Evolutionary conservation across 257 asterid genomes (phyloP).

Genomic region (Paulownia fortunei): DNA sequence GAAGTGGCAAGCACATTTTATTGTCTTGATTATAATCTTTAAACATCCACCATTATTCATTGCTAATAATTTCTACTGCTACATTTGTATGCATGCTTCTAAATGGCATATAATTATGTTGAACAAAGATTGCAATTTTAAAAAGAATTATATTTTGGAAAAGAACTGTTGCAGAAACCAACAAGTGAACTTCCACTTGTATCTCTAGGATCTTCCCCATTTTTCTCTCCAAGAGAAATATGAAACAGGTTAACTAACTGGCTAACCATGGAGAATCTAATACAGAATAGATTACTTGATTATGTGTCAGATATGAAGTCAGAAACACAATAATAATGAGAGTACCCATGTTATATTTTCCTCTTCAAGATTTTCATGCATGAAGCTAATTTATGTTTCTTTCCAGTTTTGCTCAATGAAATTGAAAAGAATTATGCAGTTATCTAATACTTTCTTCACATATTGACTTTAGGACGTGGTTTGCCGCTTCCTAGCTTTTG

Average conservation of each 20-base stretch:
- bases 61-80: neutral
- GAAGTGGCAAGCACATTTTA: neutral
- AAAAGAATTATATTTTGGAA: neutral
- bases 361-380: neutral
- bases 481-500: slow-evolving; percentile 31
- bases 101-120: neutral
- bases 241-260: neutral
- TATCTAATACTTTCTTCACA: slow-evolving; percentile 12
- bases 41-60: neutral
- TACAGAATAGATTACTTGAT: neutral
- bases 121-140: neutral
- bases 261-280: neutral
- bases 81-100: neutral
- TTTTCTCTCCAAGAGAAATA: neutral
- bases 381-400: neutral
- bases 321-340: neutral
- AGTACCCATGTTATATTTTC: neutral
- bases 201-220: neutral
- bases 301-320: neutral
- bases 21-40: neutral
- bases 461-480: slow-evolving; percentile 37
- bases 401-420: neutral
- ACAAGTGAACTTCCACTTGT: neutral
- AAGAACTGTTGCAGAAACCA: neutral
- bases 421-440: neutral